Evolutionary conservation across 2,329 filamentous ascomycete species (phyloP), one percentile per base, ranked within the genome.

Genomic region (Fusarium bulbicola): DNA sequence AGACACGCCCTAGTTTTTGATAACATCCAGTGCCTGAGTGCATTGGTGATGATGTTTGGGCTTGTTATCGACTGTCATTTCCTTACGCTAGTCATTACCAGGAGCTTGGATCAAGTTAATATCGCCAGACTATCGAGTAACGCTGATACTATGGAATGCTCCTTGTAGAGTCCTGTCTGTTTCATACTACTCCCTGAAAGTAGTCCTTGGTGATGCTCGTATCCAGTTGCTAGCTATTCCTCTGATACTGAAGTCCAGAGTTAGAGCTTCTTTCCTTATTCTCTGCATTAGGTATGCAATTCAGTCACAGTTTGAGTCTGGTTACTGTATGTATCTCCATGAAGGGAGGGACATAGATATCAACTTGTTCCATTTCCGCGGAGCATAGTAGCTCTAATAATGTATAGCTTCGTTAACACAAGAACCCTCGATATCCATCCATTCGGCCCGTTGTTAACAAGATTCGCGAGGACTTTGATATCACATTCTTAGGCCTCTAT

Each of bases 221-320:
- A 24, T 15, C 1, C 6, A 15, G 5, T 1, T 45, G 8, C 8
- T 20, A 24, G 30, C 8, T 24, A 15, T 5, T 34, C 0, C 12
- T 34, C 20, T 30, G 26, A 30, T 18, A 42, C 7, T 30, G 0
- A 15, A 2, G 3, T 18, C 8, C 6, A 24, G 7, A 28, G 3
- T 16, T 7, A 13, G 5, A 21, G 13, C 14, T 16, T 26, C 7
- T 16, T 53, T 28, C 13, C 11, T 11, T n/a, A 7, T 53, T 54
- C 24, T 39, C 15, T 6, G 24, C 6, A 6, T 11, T 4, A 13
- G 6, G 20, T 28, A 28, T 20, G 7, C 15, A 42, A 18, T 40
- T 40, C 36, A 14, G 20, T 28, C 15, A 18, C 2, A 16, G 3
- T 40, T 3, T 8, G 3, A 13, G 20, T 10, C 3, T 30, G 2